phyloP scores from a whole-genome alignment of 306 rosid species.

The Quercus gilva region DNA sequence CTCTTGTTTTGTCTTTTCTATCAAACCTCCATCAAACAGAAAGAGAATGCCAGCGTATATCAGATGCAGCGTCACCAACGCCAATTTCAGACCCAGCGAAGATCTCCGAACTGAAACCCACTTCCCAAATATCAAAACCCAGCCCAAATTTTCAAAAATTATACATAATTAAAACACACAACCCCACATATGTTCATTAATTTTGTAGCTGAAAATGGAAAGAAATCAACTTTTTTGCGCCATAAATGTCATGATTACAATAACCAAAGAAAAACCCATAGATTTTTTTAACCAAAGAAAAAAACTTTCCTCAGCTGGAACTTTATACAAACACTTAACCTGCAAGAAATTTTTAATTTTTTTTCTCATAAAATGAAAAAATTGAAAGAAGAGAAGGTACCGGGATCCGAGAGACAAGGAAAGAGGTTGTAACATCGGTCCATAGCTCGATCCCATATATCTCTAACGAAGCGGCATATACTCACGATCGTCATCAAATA shows the following conservation, averaged over 20 bases:
- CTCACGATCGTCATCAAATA: constrained; percentile 46
- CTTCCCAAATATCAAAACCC: constrained; percentile 4
- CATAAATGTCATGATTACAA: not conserved
- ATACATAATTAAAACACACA: not conserved
- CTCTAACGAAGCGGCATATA: constrained; percentile 35
- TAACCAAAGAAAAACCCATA: too few relatives aligned
- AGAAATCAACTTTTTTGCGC: not conserved
- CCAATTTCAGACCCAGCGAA: constrained; percentile 64
- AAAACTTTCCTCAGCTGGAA: too few relatives aligned
- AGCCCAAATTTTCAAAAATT: not conserved
- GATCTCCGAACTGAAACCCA: constrained; percentile 76
- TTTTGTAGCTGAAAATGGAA: not conserved
- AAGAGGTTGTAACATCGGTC: constrained; percentile 45
- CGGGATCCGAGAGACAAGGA: constrained; percentile 87
- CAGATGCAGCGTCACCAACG: constrained; percentile 69
- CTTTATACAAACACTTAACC: too few relatives aligned
- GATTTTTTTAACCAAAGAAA: too few relatives aligned
- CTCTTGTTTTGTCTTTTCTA: constrained; percentile 61
- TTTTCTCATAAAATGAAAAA: not conserved
- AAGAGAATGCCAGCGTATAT: constrained; percentile 65
- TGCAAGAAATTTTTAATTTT: too few relatives aligned
- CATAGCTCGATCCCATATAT: constrained; percentile 43
- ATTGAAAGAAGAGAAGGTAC: constrained; percentile 29
- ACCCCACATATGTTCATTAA: not conserved
- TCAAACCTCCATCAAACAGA: constrained; percentile 68